Base-by-base conservation (phyloP, 345 rosid species). In the Ceriops zippeliana region DNA sequence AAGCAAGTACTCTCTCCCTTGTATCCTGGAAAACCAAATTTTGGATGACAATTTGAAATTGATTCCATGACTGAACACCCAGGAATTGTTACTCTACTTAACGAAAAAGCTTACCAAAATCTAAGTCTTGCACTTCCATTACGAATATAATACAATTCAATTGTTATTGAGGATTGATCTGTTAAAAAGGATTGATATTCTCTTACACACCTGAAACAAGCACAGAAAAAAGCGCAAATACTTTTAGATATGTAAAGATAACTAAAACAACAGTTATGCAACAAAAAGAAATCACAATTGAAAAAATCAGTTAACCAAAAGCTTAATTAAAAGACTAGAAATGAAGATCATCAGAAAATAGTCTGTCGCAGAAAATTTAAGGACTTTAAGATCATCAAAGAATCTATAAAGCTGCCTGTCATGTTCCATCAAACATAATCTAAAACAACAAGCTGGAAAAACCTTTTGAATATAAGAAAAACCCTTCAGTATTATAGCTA, bases 111-210 rank as follows among this genome's bases (percentile, higher is more conserved):
- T 86, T 74, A 95, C 99, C 99, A 95, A 83, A 95, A 84, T 84
- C 99, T 96, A 75, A 95, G 79, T 75, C 96, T 80, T 71, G 96
- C 97, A 81, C 97, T 95, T 74, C 97, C 99, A 79, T 86, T 95
- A 66, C 81, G 88, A 77, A 89, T 88, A 76, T 91, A 95, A 78
- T 95, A 91, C 72, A 95, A 66, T 72, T 88, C 90, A 61, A 91
- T 76, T 46, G 96, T 80, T 69, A 95, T 78, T 62, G 97, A 85
- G 61, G 79, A 76, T 62, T 76, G 79, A 46, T 76, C 79, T 9
- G 71, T 61, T 24, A 76, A 62, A 21, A 75, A 66, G 52, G 97
- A 88, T 71, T 83, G 91, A 78, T 84, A 90, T 70, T 87, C 92
- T 77, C 97, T 88, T 34, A 89, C 90, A 83, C 98, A 93, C 88